Base-by-base conservation (phyloP, 176 grass and related monocot species). In the Oryza nivara region DNA sequence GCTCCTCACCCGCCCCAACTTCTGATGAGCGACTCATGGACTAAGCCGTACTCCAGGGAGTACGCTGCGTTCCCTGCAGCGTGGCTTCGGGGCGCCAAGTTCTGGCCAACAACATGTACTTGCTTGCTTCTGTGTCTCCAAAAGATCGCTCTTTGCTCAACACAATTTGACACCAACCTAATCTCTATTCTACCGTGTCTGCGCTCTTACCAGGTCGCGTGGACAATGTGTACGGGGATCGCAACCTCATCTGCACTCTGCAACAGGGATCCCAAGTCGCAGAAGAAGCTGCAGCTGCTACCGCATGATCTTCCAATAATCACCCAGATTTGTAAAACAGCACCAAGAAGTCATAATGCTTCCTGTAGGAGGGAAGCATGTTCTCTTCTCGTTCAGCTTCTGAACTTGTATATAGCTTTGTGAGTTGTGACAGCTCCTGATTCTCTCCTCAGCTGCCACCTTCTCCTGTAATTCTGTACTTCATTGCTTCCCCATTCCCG, bases 221-320 rank as follows among this genome's bases (percentile, higher is more conserved):
- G 80, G 93, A 99, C 89, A 99, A 99, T 36, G 97, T 99, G 83
- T 99, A 99, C 32, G 97, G 97, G 4, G 97, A 99, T 67, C 93
- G 97, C 47, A 96, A 99, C 81, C 93, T 99, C 78, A 84, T 94
- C 80, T 96, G 88, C 88, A 99, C 97, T 47, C 97, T 96, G 76
- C 91, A 91, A n/a, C 91, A 91, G 14, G 92, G 82, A 11, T 84
- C 93, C 47, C 89, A 96, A 86, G 92, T 94, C 84, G 72, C 91
- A 15, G 97, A 99, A 77, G 97, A 96, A 89, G 93, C 89, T 67
- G 92, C 96, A 7, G 96, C 91, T 69, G 96, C 97, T 48, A 92
- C 89, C 38, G 97, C 97, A 7, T 98, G 88, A 91, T 71, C 74
- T 81, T 75, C 68, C 23, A 17, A 73, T 47, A 58, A 83, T 80